Evolutionary conservation across 306 rosid species (phyloP), one percentile per base, ranked within the genome.

Genomic region (Delonix regia): DNA sequence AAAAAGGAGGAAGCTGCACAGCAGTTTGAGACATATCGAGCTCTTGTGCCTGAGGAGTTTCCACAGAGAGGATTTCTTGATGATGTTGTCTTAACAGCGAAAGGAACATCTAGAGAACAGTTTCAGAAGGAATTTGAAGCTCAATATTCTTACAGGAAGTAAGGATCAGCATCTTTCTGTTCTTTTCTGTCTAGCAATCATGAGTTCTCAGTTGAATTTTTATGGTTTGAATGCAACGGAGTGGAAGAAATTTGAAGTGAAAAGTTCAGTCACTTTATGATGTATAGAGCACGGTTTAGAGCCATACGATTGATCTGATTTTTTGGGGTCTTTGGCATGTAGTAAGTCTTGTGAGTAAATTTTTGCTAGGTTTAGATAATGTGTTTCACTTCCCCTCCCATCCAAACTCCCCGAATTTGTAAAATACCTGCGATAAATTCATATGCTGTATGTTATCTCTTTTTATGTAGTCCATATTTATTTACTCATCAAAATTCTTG

Each of bases 61-160:
- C 93, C 97, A 28, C 97, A 90, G 69, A 90, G 87, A 86, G 86
- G 90, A 83, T 94, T 92, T 89, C 87, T 94, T 4, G 93, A 94
- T 71, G 97, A 94, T 76, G 86, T 94, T 28, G 78, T 89, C 75
- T 70, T 89, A 85, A 75, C 93, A 65, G 99, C 99, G 10, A 92
- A 84, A 83, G 75, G 66, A 71, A 73, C 89, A 62, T 69, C 91
- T 15, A 71, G 39, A 30, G 89, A 89, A 84, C 89, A 82, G 85
- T 89, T 92, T 79, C 86, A 82, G 83, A 85, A 83, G 79, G 88
- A 89, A 76, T 85, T 87, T 69, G 34, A 73, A 79, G 65, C 83
- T 75, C 90, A 87, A 74, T 88, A 81, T 82, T 86, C 90, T 64
- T 14, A 19, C 75, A 76, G 45, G 84, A 88, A 94, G 76, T 70